phyloP scores from a whole-genome alignment of 179 eudicot species.

The Heliamphora ciliata region DNA sequence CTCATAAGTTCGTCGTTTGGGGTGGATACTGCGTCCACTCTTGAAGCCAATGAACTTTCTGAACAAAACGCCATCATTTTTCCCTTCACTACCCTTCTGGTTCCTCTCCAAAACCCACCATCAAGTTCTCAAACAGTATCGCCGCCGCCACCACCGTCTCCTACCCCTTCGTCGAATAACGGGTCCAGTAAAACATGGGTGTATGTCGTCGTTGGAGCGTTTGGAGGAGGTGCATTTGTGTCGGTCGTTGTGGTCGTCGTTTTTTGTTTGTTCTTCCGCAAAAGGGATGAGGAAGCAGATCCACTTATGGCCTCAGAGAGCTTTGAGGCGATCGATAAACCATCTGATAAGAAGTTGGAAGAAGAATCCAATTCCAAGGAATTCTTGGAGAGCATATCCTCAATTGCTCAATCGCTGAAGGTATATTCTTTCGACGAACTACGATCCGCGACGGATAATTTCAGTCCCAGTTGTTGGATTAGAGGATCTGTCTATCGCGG shows the following conservation, averaged over 20 bases:
- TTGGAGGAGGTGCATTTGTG: conserved; percentile 38
- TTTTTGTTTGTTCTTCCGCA: conserved; percentile 32
- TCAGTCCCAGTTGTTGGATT: conserved; percentile 43
- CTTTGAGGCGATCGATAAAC: conserved; percentile 57
- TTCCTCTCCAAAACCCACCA: conserved; percentile 38
- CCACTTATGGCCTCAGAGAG: conserved; percentile 34
- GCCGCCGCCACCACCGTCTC: conserved; percentile 29
- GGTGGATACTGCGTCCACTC: conserved; percentile 25
- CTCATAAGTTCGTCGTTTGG: conserved; percentile 31
- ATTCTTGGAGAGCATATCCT: conserved; percentile 55
- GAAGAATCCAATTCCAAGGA: conserved; percentile 49
- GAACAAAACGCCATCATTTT: conserved; percentile 24
- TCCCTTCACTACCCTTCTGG: conserved; percentile 32
- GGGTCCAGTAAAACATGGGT: conserved; percentile 42
- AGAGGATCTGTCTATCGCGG: conserved; percentile 74
- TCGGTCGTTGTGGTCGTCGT: conserved; percentile 24
- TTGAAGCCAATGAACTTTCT: conserved; percentile 41
- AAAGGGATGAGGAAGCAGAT: conserved; percentile 35
- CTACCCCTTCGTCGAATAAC: background rate
- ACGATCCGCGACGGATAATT: conserved; percentile 61
- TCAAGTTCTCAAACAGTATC: conserved; percentile 28
- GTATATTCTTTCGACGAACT: conserved; percentile 58
- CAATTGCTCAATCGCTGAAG: conserved; percentile 60
- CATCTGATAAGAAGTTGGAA: conserved; percentile 37
- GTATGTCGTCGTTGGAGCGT: conserved; percentile 49